A percentile compares a stretch with the other conserved stretches of the same genome.
phyloP scores from a whole-genome alignment of 805 yeast species.

The Saccharomyces cerevisiae region DNA sequence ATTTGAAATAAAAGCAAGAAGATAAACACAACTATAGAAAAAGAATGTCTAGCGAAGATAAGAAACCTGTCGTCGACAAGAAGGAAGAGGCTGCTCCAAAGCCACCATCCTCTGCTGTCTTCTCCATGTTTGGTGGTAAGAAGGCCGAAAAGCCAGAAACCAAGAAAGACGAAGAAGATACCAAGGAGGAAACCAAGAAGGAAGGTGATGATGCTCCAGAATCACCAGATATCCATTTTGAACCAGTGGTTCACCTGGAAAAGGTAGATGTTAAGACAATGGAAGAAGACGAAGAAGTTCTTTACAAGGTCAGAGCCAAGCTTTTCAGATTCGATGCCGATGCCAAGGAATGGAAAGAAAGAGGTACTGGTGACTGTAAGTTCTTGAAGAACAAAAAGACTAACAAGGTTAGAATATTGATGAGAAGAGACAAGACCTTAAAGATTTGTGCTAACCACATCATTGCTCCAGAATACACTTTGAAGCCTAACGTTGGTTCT shows the following conservation, averaged over 20 bases:
- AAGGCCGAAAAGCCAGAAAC: constrained; percentile 31
- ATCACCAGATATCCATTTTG: constrained; percentile 68
- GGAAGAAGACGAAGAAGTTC: constrained; percentile 81
- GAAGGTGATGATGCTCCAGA: constrained; percentile 36
- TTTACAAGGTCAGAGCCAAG: constrained; percentile 87
- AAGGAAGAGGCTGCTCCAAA: constrained; percentile 24
- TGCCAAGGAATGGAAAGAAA: constrained; percentile 93
- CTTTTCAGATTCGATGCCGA: constrained; percentile 83
- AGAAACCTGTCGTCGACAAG: constrained; percentile 17
- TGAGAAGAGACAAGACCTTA: constrained; percentile 98
- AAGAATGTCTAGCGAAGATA: constrained; percentile 19
- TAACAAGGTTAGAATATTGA: constrained; percentile 78
- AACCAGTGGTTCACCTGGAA: constrained; percentile 90
- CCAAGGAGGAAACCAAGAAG: constrained; percentile 23
- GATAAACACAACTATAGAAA: not conserved
- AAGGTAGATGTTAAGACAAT: constrained; percentile 94
- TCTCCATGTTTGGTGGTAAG: constrained; percentile 92
- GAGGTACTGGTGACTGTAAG: constrained; percentile 98
- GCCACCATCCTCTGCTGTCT: constrained; percentile 76
- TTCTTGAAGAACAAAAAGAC: constrained; percentile 82
- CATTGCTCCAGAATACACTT: constrained; percentile 69
- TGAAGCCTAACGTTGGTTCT: constrained; percentile 90
- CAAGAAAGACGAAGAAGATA: constrained; percentile 20
- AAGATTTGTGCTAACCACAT: constrained; percentile 97
- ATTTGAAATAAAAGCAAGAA: not conserved